Percentiles rank a stretch among this genome's conserved stretches.
Conservation (phyloP, 768 basidiomycete species). For the Trametes punicea region DNA sequence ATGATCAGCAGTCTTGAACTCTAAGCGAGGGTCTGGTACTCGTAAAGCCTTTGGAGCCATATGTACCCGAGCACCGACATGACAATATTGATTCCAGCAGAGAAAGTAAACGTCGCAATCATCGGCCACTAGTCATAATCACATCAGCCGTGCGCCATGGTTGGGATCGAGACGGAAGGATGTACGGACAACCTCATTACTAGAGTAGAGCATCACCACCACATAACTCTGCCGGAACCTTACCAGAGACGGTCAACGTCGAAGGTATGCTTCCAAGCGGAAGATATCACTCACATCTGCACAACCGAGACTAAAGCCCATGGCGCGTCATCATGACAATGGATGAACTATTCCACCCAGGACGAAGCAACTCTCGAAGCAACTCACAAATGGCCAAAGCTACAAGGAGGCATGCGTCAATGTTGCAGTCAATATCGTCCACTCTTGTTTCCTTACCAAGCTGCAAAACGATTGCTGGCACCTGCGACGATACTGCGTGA, state of each 20-base stretch:
- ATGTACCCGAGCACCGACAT: not conserved
- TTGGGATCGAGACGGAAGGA: too few species aligned
- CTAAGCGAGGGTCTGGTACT: not conserved
- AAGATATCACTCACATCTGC: not conserved
- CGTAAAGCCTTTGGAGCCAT: slow-evolving; percentile 8
- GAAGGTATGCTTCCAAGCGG: too few species aligned
- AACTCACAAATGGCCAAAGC: slow-evolving; percentile 2
- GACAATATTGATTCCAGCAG: not conserved
- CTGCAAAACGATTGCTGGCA: too few species aligned
- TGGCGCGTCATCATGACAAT: not conserved
- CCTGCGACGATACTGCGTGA: not conserved
- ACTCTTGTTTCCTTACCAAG: too few species aligned
- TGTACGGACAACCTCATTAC: too few species aligned
- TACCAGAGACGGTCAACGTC: not conserved
- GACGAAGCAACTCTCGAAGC: too few species aligned
- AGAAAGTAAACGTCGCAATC: not conserved
- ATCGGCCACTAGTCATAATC: slow-evolving; percentile 4
- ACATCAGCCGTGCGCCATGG: not conserved
- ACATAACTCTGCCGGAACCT: not conserved
- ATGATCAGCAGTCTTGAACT: not conserved
- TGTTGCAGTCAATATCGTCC: too few species aligned
- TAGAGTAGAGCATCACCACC: not conserved
- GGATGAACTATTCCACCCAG: too few species aligned
- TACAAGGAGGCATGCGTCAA: not conserved
- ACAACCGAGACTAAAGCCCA: not conserved